Evolutionary conservation across 2,329 filamentous ascomycete species (phyloP), one percentile per base, ranked within the genome.

Genomic region (Pleoardoris graminearum): DNA sequence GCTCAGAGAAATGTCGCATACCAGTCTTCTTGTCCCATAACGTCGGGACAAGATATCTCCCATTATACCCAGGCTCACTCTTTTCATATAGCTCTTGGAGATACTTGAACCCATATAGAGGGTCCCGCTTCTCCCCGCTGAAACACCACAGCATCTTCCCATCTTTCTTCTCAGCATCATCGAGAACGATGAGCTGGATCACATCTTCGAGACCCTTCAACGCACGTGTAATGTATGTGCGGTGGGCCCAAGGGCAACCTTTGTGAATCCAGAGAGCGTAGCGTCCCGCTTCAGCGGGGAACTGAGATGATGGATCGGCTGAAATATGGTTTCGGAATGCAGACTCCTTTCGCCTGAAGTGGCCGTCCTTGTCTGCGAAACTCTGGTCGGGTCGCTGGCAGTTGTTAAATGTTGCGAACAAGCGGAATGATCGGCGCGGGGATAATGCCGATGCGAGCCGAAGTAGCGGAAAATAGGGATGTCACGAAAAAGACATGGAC

Each of bases 11-110:
- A 36, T 17, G 12, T 16, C 10, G 19, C 30, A 22, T 16, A 58
- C 61, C 55, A 14, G 50, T 78, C 71, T 87, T 84, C 69, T 84
- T 87, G 61, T 89, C 86, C 77, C 83, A 89, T 39, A 95, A 78
- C 14, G 88, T 85, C 0, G 90, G 91, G 16, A 95, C 90, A 0
- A 89, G 91, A 71, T 89, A 91, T 11, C 90, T 80, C 8, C 65
- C 71, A 37, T 69, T 64, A 36, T 67, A 66, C 11, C 45, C 43
- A 4, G 84, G 80, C 60, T 90, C 82, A 4, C 81, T 83, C 56
- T 81, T 80, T 73, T 90, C 85, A 76, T 94, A 94, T 36, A 94
- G 69, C 38, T 93, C 77, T 48, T 85, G 83, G 45, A 62, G 29
- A 38, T 60, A 66, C 42, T 68, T 52, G 68, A 65, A 62, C 47